Percentiles rank a stretch among this genome's conserved stretches.
These are phyloP conservation scores for Theobroma grandiflorum DNA, from an alignment of 441 rosid species.

Conservation along the genomic window DNA sequence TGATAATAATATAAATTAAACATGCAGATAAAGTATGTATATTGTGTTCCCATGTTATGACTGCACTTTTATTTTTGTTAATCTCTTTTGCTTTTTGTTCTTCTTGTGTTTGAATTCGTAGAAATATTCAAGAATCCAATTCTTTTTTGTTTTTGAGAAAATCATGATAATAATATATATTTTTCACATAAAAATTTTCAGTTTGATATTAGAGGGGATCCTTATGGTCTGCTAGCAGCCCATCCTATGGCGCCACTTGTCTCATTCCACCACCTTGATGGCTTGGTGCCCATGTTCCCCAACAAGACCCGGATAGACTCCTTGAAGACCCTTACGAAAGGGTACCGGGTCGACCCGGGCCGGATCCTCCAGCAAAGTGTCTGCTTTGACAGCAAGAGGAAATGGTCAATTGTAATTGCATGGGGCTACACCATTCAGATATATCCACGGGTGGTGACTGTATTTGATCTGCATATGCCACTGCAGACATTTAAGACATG, in stretches of 20 bases:
- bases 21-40: too few relatives aligned
- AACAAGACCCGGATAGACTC: slow-evolving; percentile 52
- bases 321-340: slow-evolving; percentile 50
- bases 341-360: slow-evolving; percentile 62
- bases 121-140: not conserved
- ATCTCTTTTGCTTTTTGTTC: too few relatives aligned
- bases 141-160: not conserved
- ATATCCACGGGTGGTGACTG: slow-evolving; percentile 52
- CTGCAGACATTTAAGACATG: slow-evolving; percentile 81
- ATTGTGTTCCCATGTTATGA: too few relatives aligned
- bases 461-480: slow-evolving; percentile 57
- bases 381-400: slow-evolving; percentile 62
- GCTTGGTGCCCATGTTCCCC: slow-evolving; percentile 65
- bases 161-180: not conserved
- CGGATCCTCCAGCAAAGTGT: slow-evolving; percentile 72
- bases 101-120: not conserved
- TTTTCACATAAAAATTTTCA: slow-evolving; percentile 32
- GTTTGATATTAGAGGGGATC: slow-evolving; percentile 82
- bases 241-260: slow-evolving; percentile 80
- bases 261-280: slow-evolving; percentile 76
- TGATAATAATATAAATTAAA: too few relatives aligned
- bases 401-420: slow-evolving; percentile 75
- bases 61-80: too few relatives aligned
- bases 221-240: slow-evolving; percentile 76
- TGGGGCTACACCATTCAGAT: slow-evolving; percentile 89